These are phyloP conservation scores for Syncephalastrum sp. DNA, from an alignment of 371 early-diverging fungal species.

Conservation along the genomic window DNA sequence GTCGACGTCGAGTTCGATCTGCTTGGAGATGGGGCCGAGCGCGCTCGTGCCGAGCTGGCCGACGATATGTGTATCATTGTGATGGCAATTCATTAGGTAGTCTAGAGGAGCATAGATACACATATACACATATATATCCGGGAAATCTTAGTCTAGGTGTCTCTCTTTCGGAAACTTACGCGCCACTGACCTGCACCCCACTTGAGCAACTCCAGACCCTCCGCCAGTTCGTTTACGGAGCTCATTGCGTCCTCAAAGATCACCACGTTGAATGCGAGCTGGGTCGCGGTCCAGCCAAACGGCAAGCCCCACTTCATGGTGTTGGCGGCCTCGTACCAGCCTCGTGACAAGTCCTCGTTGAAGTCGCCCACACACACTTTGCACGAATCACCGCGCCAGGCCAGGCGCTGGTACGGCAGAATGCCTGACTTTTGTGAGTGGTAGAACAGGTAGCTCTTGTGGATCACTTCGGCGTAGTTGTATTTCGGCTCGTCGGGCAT, in stretches of 20 bases:
- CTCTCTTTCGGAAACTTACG: not conserved
- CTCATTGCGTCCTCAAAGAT: slow-evolving; percentile 53
- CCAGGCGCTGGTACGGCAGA: slow-evolving; percentile 55
- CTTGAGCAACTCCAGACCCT: slow-evolving; percentile 47
- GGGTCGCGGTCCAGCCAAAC: slow-evolving; percentile 49
- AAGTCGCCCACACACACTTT: slow-evolving; percentile 52
- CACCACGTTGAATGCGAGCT: slow-evolving; percentile 54
- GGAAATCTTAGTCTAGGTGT: too few relatives aligned
- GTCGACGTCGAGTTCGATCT: slow-evolving; percentile 50
- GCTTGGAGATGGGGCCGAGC: slow-evolving; percentile 44
- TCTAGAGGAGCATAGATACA: slow-evolving; percentile 23
- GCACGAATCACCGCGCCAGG: slow-evolving; percentile 61
- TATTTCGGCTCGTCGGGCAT: slow-evolving; percentile 50
- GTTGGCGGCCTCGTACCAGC: slow-evolving; percentile 66
- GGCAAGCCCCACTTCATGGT: slow-evolving; percentile 67
- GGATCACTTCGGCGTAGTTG: slow-evolving; percentile 54
- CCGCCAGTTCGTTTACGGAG: slow-evolving; percentile 50
- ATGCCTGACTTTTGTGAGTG: slow-evolving; percentile 56
- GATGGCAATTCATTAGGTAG: slow-evolving; percentile 50
- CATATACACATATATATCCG: too few relatives aligned
- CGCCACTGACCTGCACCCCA: slow-evolving; percentile 49
- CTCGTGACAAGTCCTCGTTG: slow-evolving; percentile 56
- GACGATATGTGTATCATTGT: slow-evolving; percentile 52
- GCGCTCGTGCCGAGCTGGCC: slow-evolving; percentile 55
- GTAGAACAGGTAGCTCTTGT: slow-evolving; percentile 56